Evolutionary conservation across 345 rosid species (phyloP).

Genomic region (Heritiera littoralis): DNA sequence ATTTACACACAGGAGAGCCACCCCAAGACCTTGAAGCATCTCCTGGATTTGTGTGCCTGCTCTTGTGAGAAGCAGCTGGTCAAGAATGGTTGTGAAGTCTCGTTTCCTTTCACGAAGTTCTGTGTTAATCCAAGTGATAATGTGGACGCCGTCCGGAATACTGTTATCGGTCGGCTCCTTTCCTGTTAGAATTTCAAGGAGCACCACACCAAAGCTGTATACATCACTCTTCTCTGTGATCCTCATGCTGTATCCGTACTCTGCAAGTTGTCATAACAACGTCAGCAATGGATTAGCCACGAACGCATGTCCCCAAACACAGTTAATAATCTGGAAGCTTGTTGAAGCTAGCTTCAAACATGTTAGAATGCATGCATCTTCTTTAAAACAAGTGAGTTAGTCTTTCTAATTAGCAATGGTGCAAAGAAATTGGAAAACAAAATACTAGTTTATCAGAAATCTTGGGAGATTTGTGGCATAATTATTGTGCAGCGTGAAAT

Average conservation of each 20-base stretch:
- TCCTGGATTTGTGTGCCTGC: conserved; percentile 67
- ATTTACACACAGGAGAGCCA: conserved; percentile 63
- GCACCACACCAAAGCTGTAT: conserved; percentile 72
- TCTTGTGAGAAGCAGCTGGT: conserved; percentile 45
- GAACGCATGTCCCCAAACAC: background rate
- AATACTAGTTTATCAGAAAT: background rate
- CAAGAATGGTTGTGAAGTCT: conserved; percentile 54
- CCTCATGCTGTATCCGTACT: conserved; percentile 66
- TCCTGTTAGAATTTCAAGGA: conserved; percentile 61
- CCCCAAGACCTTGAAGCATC: conserved; percentile 70
- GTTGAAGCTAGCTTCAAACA: background rate
- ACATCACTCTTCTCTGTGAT: conserved; percentile 77
- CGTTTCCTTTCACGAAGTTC: conserved; percentile 47
- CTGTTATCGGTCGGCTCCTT: conserved; percentile 49
- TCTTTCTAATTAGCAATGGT: background rate
- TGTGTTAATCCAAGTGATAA: conserved; percentile 60
- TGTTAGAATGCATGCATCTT: background rate
- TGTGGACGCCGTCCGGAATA: conserved; percentile 60
- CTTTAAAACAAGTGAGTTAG: background rate
- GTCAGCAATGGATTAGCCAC: background rate
- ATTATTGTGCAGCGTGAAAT: background rate
- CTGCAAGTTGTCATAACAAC: conserved; percentile 38
- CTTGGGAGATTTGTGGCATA: background rate
- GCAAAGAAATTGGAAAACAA: background rate
- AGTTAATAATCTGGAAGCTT: too few species aligned